Evolutionary conservation across 345 rosid species (phyloP).

Genomic region (Reutealis trisperma): DNA sequence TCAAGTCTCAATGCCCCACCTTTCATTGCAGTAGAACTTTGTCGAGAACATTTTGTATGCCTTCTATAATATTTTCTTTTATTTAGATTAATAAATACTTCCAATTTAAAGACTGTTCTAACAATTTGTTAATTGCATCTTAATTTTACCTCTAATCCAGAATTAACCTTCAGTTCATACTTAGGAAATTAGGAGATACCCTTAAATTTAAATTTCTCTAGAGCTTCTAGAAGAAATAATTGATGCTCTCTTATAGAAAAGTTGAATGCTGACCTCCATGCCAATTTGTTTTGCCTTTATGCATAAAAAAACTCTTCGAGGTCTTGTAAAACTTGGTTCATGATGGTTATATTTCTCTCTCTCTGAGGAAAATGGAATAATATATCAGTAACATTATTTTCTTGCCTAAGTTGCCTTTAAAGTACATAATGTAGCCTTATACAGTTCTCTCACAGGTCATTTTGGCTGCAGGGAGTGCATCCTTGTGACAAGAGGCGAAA

Average conservation of each 20-base stretch:
- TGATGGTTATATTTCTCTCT: background rate
- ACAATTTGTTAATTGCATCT: background rate
- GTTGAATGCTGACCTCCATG: background rate
- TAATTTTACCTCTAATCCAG: background rate
- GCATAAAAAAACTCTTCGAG: background rate
- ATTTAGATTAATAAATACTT: background rate
- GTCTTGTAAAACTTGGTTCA: background rate
- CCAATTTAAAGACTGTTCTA: background rate
- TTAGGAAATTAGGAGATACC: background rate
- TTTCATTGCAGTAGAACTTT: constrained; percentile 72
- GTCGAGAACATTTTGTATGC: constrained; percentile 94
- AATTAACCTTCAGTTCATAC: background rate
- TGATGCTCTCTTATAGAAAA: background rate
- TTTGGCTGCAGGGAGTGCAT: constrained; percentile 73
- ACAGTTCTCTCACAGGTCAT: background rate
- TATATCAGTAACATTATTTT: background rate
- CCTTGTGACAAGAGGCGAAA: constrained; percentile 84
- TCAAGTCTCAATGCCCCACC: constrained; percentile 84
- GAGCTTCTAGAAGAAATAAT: background rate
- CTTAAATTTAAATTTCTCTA: background rate
- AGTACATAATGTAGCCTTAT: background rate
- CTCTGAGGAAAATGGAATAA: constrained; percentile 1
- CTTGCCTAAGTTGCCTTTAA: background rate
- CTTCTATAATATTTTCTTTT: background rate
- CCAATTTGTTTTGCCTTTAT: background rate